Evolutionary conservation across 2,329 filamentous ascomycete genomes (phyloP), one percentile per base, ranked within the genome.

Genomic region (Botryotinia globosa): DNA sequence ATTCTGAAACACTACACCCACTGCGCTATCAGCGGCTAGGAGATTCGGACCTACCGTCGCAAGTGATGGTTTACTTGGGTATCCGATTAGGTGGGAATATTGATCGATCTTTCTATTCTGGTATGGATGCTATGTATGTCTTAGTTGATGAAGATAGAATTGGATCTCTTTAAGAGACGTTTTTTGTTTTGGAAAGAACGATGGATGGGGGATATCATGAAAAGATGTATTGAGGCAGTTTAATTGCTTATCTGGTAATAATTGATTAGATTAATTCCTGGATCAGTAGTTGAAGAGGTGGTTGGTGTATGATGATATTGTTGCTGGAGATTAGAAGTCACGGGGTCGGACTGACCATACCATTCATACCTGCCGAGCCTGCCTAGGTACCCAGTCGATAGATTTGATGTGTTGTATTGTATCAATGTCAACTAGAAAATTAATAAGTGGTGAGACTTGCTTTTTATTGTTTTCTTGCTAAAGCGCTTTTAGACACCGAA

Each of bases 401-500:
- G 37, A n/a, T 8, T 18, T 63, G 61, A 25, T 29, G n/a, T 29
- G n/a, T 29, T 63, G 37, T 63, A 7, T 54, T 54, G 48, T 20
- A 63, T 37, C 32, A n/a, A 29, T 25, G 7, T 44, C 37, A 56
- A 42, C 39, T 68, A 37, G 54, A 48, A 56, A 18, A 10, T 10
- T 58, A 14, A 20, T 44, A 14, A n/a, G 32, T 67, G 32, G 32
- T 67, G 32, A 37, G 32, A 37, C 32, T 29, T 9, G 3, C 32
- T 29, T 9, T 1, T 20, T 51, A n/a, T 32, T 45, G 48, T 51
- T 32, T 58, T 25, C 42, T 42, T 68, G 34, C 12, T 67, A 14
- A 68, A 58, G 65, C 48, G 65, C 65, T 29, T 42, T 58, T 44
- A 25, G 39, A 39, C 65, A 56, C 45, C 65, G 48, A 22, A 68